These are phyloP conservation scores for Claviceps arundinis DNA, from an alignment of 2,329 filamentous ascomycete genomes.

Conservation along the genomic window DNA sequence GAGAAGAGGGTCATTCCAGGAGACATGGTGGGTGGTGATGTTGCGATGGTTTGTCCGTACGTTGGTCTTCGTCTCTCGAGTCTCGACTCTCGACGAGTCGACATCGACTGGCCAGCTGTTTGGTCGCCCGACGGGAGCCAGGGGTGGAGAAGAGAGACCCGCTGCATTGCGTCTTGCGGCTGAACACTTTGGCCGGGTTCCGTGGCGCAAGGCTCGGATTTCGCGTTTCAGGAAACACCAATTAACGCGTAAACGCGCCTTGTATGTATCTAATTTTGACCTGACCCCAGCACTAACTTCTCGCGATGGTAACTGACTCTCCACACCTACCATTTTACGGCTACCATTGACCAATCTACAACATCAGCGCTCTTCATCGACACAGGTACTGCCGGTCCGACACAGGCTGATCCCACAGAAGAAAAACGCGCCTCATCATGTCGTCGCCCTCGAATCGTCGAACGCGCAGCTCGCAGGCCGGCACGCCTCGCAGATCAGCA, in stretches of 20 bases:
- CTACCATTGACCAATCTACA: background rate
- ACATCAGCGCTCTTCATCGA: background rate
- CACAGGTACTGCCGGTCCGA: background rate
- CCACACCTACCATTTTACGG: background rate
- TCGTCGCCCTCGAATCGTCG: slow-evolving; percentile 33
- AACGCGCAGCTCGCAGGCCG: slow-evolving; percentile 38
- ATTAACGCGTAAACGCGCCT: slow-evolving; percentile 5
- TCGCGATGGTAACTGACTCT: no score
- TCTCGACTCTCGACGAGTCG: no score
- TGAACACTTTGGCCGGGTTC: slow-evolving; percentile 2
- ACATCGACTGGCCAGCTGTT: slow-evolving; percentile 1
- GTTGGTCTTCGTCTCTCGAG: background rate
- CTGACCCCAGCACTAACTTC: background rate
- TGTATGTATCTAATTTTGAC: background rate
- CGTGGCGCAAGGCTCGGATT: background rate
- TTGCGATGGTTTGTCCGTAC: slow-evolving; percentile 1
- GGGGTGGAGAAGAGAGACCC: background rate
- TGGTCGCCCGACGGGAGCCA: background rate
- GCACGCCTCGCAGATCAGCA: slow-evolving; percentile 26
- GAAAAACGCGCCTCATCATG: slow-evolving; percentile 17
- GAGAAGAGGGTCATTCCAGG: slow-evolving; percentile 64
- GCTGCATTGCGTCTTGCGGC: background rate
- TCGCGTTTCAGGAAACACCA: background rate
- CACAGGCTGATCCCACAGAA: background rate
- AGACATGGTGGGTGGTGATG: slow-evolving; percentile 39